Conservation (phyloP, 1,284 basidiomycete species). For the Trichosporon faecale region DNA sequence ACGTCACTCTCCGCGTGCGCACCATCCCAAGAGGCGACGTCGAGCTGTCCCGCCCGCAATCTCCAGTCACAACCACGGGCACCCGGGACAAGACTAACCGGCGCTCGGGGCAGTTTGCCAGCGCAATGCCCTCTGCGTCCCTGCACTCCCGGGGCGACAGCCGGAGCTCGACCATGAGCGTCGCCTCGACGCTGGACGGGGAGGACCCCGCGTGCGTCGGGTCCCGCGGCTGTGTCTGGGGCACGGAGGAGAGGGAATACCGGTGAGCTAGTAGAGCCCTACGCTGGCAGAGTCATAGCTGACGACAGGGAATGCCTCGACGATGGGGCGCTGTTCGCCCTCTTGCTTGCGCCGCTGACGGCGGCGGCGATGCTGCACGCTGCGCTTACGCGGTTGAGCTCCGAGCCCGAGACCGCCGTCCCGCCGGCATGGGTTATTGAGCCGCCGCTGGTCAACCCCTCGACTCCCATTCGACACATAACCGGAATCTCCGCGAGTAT, state of each 20-base stretch:
- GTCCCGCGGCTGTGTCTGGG: constrained; percentile 47
- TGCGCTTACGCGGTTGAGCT: constrained; percentile 54
- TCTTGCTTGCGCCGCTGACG: constrained; percentile 73
- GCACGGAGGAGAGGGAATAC: constrained; percentile 51
- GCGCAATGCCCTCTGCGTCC: background rate
- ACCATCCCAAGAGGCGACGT: constrained; percentile 22
- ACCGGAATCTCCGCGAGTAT: constrained; percentile 33
- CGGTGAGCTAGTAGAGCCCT: constrained; percentile 35
- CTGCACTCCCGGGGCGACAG: background rate
- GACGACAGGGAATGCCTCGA: constrained; percentile 66
- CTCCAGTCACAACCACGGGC: background rate
- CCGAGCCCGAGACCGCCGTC: constrained; percentile 44
- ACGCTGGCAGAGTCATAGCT: too few relatives aligned
- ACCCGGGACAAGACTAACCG: background rate
- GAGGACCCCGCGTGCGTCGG: constrained; percentile 31
- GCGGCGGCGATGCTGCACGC: constrained; percentile 60
- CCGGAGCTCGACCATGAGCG: background rate
- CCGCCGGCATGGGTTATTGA: constrained; percentile 74
- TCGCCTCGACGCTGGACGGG: constrained; percentile 16
- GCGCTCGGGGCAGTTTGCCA: constrained; percentile 1
- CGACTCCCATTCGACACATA: constrained; percentile 41
- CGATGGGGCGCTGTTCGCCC: constrained; percentile 76
- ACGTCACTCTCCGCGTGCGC: constrained; percentile 31
- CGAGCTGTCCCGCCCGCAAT: constrained; percentile 27
- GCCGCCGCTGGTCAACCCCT: constrained; percentile 55